phyloP scores from a whole-genome alignment of 345 rosid species.

The Lumnitzera racemosa region DNA sequence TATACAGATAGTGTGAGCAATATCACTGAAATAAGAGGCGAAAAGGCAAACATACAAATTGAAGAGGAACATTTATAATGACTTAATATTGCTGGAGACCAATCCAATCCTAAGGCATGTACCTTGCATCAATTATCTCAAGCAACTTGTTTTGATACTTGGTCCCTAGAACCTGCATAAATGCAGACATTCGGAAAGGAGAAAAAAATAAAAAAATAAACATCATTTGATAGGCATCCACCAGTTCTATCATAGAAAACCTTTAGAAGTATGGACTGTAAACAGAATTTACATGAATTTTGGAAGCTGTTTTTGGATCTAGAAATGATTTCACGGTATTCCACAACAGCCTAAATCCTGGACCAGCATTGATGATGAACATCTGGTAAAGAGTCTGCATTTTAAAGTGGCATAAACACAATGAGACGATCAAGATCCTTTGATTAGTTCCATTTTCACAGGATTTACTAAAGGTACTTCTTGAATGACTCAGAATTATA shows the following conservation, averaged over 20 bases:
- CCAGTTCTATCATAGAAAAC: too few species aligned
- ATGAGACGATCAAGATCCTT: background rate
- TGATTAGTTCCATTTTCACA: background rate
- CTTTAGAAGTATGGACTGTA: background rate
- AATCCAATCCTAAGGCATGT: background rate
- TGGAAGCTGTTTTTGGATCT: conserved; percentile 93
- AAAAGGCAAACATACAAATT: background rate
- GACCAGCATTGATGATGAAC: conserved; percentile 98
- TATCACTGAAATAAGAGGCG: background rate
- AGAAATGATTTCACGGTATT: conserved; percentile 89
- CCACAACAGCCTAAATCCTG: conserved; percentile 99
- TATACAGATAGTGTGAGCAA: background rate
- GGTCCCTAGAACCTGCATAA: conserved; percentile 75
- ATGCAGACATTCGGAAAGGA: too few species aligned
- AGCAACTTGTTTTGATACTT: conserved; percentile 94
- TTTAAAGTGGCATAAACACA: conserved; percentile 4
- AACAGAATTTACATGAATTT: conserved; percentile 63
- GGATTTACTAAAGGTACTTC: too few species aligned
- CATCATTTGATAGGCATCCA: too few species aligned
- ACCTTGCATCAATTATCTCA: conserved; percentile 85
- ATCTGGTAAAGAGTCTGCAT: conserved; percentile 83
- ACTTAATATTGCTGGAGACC: background rate
- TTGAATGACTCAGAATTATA: conserved; percentile 4
- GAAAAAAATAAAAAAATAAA: too few species aligned
- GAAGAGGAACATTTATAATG: background rate